Evolutionary conservation across 768 basidiomycete species (phyloP), one percentile per base, ranked within the genome.

Genomic region (Phaeotremella fagi): DNA sequence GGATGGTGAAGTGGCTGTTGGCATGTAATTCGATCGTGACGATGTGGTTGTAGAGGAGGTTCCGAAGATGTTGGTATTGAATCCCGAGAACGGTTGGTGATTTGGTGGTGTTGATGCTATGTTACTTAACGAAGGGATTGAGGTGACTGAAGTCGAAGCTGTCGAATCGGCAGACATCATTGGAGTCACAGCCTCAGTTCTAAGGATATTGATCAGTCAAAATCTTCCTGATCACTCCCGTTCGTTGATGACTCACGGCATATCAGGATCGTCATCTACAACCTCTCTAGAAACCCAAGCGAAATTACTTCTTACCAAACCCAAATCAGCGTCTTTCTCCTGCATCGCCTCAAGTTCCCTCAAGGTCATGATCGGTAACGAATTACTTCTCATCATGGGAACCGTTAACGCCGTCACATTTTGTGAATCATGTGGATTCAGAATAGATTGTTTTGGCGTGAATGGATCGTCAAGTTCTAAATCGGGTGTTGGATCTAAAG

Each of bases 321-420:
- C 72, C 38, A 71, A 35, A 46, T 71, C 70, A 1, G 50, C 65
- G 42, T 73, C 72, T 47, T 71, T 73, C 36, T 63, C 56, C 37
- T 54, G 57, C 25, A 69, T 46, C 33, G 67, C 69, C 12, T 68
- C 47, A 16, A 66, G 27, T 37, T 71, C 72, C 41, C 65, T 38
- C 12, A 64, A 48, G 0, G 69, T 71, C 45, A 73, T 49, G 0
- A 71, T 60, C 0, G 72, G 72, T 15, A 71, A 45, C 0, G 65
- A 67, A 36, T 61, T 65, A 0, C 63, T 65, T 37, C 70, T 42
- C 23, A 57, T 66, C 72, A 73, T 73, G 1, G 60, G 61, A 12
- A 73, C 61, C 1, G 64, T 55, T 7, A 27, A 33, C 3, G 55
- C 23, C 24, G 22, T 24, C 12, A 24, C 38, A 20, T 12, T 7